Evolutionary conservation across 176 grass and related monocot genomes (phyloP), one percentile per base, ranked within the genome.

Genomic region (Carex pumila): DNA sequence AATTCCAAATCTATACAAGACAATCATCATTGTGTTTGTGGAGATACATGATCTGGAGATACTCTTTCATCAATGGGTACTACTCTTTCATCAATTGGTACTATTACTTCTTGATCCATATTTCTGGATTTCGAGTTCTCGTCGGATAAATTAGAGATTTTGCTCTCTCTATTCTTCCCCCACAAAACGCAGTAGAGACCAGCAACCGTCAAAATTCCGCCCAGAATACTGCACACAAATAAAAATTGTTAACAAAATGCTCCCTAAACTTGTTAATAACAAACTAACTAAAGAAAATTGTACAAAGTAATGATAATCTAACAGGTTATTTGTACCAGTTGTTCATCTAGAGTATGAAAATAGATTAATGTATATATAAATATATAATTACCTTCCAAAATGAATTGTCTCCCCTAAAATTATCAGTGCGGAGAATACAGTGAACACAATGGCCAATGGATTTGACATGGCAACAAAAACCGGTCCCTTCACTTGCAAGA

Each of bases 111-210:
- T 56, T 78, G 73, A 18, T 56, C 50, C 6, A 50, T 6, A 57
- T 78, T 78, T 56, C 34, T 25, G 29, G 12, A 8, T 78, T 57
- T 78, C 0, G 73, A 57, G 5, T 17, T 78, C 3, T 78, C 73
- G 18, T 57, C 6, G 5, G 50, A 31, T 13, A 13, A 31, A 31
- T 78, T 57, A 52, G 12, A 18, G 22, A 18, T 52, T 65, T 79
- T 36, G 45, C 85, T 89, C 70, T 85, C 86, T 79, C 67, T 82
- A 78, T 86, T 85, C 66, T 94, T 91, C 3, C 87, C 92, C 92
- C 92, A 91, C 10, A 94, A 53, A 17, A 94, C 87, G 50, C 85
- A 89, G 68, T 91, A 94, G 34, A 94, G 87, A 10, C 92, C 92
- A 29, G 85, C 79, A 45, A 91, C 85, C 0, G 91, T 88, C 74